Evolutionary conservation across 768 basidiomycete genomes (phyloP), one percentile per base, ranked within the genome.

Genomic region (Sporobolomyces roseus): DNA sequence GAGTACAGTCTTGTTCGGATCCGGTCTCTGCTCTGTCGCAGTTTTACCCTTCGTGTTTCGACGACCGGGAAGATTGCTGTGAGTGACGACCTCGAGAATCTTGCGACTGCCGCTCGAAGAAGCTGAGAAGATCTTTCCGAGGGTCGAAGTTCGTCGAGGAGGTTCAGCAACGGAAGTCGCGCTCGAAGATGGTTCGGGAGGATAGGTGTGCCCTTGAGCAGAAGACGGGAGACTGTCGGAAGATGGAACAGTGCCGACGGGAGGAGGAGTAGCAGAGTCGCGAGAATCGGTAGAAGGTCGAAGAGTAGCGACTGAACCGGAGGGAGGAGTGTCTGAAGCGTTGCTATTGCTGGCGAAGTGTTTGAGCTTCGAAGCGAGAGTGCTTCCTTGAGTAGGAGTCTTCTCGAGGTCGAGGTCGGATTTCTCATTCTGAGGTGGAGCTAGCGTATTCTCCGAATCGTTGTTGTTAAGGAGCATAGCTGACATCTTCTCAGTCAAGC

Each of bases 61-160:
- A n/a, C 61, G 38, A 0, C 52, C 52, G 0, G 62, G 63, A 32
- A 53, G 14, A 32, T 30, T 54, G 32, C 38, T 60, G 54, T 45
- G 66, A 21, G 67, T 65, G 23, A 68, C 64, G 21, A 68, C 56
- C 27, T 72, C 71, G 32, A 63, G 55, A 48, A 68, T 72, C 55
- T 51, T 63, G 2, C 67, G 55, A 13, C 64, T 61, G 43, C 30
- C 55, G 5, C 30, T 35, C 6, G 63, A 10, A 1, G 63, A 64
- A 25, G 60, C 54, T 8, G 63, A 63, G 23, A 74, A 58, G 59
- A 68, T 36, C 45, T 38, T 56, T 41, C 58, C 53, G 35, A 69
- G 68, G 10, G 68, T 63, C 33, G 63, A 63, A 4, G 50, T 30
- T 21, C 50, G 62, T 3, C 36, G 55, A 23, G 52, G 36, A 25